phyloP scores from a whole-genome alignment of 2,329 filamentous ascomycete genomes.

The Colletotrichum sansevieriae region DNA sequence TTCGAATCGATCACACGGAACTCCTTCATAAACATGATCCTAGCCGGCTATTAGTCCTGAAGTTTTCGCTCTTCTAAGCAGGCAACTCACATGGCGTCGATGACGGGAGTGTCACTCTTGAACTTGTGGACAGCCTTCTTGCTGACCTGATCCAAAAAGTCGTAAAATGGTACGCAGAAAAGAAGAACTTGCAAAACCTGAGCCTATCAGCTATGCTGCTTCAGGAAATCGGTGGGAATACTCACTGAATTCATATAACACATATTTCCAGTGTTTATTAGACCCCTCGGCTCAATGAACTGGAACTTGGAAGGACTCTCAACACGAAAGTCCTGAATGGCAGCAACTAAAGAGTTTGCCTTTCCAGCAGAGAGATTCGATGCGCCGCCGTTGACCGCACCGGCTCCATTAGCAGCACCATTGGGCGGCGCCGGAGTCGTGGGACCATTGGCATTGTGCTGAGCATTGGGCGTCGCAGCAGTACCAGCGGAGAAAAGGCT shows the following conservation, averaged over 20 bases:
- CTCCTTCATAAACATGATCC: conserved; percentile 96
- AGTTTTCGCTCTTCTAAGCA: neutral
- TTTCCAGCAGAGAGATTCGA: conserved; percentile 29
- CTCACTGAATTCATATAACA: conserved; percentile 99
- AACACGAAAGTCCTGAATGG: conserved; percentile 79
- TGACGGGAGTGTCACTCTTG: conserved; percentile 92
- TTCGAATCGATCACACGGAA: conserved; percentile 90
- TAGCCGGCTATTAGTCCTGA: conserved; percentile 50
- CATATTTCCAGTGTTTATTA: conserved; percentile 98
- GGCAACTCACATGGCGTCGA: conserved; percentile 87
- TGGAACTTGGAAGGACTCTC: conserved; percentile 74
- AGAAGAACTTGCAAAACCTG: conserved; percentile 95
- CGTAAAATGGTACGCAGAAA: conserved; percentile 94
- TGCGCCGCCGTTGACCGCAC: conserved; percentile 37
- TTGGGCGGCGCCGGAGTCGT: conserved; percentile 35
- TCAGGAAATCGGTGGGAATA: conserved; percentile 34
- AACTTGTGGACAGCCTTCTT: conserved; percentile 89
- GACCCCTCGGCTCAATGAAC: conserved; percentile 91
- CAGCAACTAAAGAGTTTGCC: conserved; percentile 77
- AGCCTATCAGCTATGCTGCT: neutral
- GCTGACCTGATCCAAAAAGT: conserved; percentile 89
- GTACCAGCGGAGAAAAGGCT: conserved; percentile 52
- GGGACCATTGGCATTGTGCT: conserved; percentile 44
- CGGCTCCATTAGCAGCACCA: conserved; percentile 29
- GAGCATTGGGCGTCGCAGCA: conserved; percentile 41